Base-by-base conservation (phyloP, 2,329 filamentous ascomycete genomes). In the Huntiella decipiens region DNA sequence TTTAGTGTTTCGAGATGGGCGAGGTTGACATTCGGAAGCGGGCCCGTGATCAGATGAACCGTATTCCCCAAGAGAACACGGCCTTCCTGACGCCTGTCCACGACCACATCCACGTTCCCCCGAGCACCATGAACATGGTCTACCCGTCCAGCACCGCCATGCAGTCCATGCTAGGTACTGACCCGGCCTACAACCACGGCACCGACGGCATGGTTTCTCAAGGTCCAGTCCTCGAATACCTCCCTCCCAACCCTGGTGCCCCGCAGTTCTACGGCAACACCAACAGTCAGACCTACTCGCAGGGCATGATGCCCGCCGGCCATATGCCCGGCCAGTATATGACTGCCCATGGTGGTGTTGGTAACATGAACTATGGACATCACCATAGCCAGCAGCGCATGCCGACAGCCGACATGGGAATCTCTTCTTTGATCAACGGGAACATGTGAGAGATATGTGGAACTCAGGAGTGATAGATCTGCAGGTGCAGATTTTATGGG, bases 391-490 rank as follows among this genome's bases (percentile, higher is more conserved):
- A 28, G 22, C 22, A 28, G 22, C 40, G 72, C 37, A 61, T 74
- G 46, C 63, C 72, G 4, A 71, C 69, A 51, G 67, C 69, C 42
- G 73, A 76, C 53, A 76, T 77, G 71, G 71, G 70, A 17, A 76
- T 78, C 53, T 68, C 68, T 44, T 63, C 69, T 43, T 68, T 77
- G 49, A 72, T 77, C 53, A 73, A 75, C 57, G 63, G 69, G 4
- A 38, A 37, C 34, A 50, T 46, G 46, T 49, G 28, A 46, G 40
- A 7, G 6, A 28, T 28, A 3, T 28, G 22, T 28, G 22, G 22
- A 10, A 28, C 22, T 28, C 22, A 28, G 22, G 22, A 28, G 22
- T 2, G 22, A 28, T 28, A 28, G 22, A 28, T 28, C 22, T 28
- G 22, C 22, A 28, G 22, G 8, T 28, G 22, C 22, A 28, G 22